A percentile compares a stretch with the other conserved stretches of the same genome.
Evolutionary conservation across 306 rosid genomes (phyloP).

Genomic region (Malus domestica): DNA sequence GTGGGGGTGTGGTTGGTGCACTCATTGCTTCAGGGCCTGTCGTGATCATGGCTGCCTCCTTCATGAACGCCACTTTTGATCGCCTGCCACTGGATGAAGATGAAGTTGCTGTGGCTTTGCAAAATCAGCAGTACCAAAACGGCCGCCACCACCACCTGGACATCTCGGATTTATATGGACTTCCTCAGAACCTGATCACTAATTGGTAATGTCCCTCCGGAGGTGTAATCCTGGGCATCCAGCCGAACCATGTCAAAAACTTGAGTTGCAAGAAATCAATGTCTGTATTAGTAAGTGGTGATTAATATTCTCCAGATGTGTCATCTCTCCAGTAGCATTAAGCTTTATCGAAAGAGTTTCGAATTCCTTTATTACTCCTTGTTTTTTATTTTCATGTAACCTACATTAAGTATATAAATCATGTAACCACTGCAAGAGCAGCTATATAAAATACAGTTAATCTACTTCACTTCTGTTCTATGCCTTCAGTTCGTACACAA

Average conservation of each 20-base stretch:
- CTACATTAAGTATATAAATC: neutral
- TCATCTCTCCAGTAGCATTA: neutral
- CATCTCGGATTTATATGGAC: slow-evolving; percentile 53
- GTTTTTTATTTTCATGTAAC: slow-evolving; percentile 1
- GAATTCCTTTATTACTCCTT: neutral
- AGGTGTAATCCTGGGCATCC: slow-evolving; percentile 65
- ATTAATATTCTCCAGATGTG: neutral
- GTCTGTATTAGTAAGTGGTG: neutral
- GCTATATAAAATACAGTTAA: neutral
- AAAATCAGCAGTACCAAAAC: slow-evolving; percentile 56
- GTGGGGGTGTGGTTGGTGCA: slow-evolving; percentile 65
- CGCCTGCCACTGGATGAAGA: slow-evolving; percentile 74
- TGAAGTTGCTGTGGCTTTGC: slow-evolving; percentile 50
- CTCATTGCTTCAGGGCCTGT: slow-evolving; percentile 77
- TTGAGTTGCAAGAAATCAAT: slow-evolving; percentile 18
- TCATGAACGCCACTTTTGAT: slow-evolving; percentile 74
- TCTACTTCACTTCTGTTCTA: neutral
- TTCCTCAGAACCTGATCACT: slow-evolving; percentile 68
- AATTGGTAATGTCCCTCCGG: slow-evolving; percentile 55
- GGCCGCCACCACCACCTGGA: slow-evolving; percentile 58
- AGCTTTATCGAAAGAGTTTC: neutral
- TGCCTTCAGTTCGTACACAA: neutral
- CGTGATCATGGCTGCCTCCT: slow-evolving; percentile 77
- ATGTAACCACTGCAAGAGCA: neutral
- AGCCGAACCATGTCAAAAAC: slow-evolving; percentile 50